Evolutionary conservation across 257 asterid species (phyloP), one percentile per base, ranked within the genome.

Genomic region (Salvia rosmarinus): DNA sequence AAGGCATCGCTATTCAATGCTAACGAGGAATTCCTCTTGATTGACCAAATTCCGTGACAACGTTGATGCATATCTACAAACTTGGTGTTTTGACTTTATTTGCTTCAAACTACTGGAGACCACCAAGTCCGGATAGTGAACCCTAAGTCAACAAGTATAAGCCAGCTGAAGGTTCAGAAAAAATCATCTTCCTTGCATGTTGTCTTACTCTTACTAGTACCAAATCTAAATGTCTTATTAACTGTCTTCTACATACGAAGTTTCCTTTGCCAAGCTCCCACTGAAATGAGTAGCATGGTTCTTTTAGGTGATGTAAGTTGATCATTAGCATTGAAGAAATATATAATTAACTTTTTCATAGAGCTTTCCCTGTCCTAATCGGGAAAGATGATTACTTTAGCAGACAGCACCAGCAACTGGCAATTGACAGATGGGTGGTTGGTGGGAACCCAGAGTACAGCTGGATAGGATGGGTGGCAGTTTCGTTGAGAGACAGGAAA

Each of bases 101-200:
- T 51, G 52, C 73, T 7, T 51, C 52, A 35, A 44, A 52, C 73
- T 67, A 34, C 61, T 16, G 25, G 28, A 49, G 47, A 17, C n/a
- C 34, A 30, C 28, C 25, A 62, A 5, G 9, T 12, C 30, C 13
- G 4, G 37, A 7, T 10, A 40, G 49, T 63, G 9, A 23, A 39
- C 32, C 52, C 37, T 20, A 2, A 39, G 51, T 62, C 30, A 8
- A 44, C 11, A 20, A 17, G 52, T 40, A 17, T 20, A 14, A 40
- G 51, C 32, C 34, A 40, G 32, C 28, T 39, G 4, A 39, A 39
- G 32, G 52, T 62, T 62, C 52, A 19, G 35, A 40, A 42, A 37
- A 10, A 21, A 21, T 43, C 40, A 64, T 42, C 39, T 64, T 43
- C 56, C 23, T 2, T 13, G 19, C 14, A 23, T 43, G n/a, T 23